A percentile compares a stretch with the other conserved stretches of the same genome.
phyloP scores from a whole-genome alignment of 2,329 filamentous ascomycete species.

The Aurifilum marmelostoma region DNA sequence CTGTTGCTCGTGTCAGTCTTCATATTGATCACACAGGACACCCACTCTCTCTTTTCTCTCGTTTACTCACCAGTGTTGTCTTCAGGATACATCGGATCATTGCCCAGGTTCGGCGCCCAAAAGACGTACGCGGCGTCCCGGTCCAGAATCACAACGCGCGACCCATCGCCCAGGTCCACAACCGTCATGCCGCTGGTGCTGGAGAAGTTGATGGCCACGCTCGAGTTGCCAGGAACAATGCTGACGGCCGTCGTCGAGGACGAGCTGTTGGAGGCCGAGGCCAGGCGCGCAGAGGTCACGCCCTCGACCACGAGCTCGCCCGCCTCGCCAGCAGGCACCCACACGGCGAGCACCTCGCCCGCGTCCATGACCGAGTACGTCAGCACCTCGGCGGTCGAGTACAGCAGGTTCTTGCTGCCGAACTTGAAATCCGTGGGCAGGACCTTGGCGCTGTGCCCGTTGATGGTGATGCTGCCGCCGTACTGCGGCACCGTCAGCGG shows the following conservation, averaged over 20 bases:
- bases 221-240: conserved; percentile 44
- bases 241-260: conserved; percentile 43
- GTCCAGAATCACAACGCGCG: conserved; percentile 57
- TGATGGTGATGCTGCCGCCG: conserved; percentile 52
- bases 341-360: conserved; percentile 53
- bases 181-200: conserved; percentile 53
- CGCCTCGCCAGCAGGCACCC: conserved; percentile 56
- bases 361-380: conserved; percentile 53
- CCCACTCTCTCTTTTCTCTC: background rate
- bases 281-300: conserved; percentile 37
- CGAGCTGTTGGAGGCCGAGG: conserved; percentile 43
- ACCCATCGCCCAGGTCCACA: conserved; percentile 47
- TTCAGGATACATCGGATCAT: conserved; percentile 48
- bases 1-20: conserved; percentile 34
- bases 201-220: conserved; percentile 51
- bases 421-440: conserved; percentile 62
- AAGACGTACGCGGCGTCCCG: conserved; percentile 58
- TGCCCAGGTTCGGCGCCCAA: conserved; percentile 56
- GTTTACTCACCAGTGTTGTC: conserved; percentile 47
- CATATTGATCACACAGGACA: too few species aligned
- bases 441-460: conserved; percentile 66
- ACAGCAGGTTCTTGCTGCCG: conserved; percentile 54
- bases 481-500: conserved; percentile 56
- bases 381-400: conserved; percentile 59
- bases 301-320: conserved; percentile 57